phyloP scores from a whole-genome alignment of 1,284 basidiomycete species.

The Cryptococcus hybrid region DNA sequence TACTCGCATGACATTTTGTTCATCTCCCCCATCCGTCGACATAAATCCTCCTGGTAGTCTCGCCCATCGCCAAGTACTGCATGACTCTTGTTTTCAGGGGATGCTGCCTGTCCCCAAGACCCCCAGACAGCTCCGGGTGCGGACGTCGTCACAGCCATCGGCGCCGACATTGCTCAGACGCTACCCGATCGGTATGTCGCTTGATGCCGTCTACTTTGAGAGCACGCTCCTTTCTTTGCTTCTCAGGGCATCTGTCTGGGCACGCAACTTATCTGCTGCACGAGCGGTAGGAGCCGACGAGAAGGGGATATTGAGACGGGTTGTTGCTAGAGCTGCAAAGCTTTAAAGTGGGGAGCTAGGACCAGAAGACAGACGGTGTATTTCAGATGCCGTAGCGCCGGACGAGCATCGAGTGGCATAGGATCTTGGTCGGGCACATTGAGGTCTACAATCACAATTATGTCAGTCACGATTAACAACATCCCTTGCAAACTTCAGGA shows the following conservation, averaged over 20 bases:
- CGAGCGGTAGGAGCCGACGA: slow-evolving; percentile 15
- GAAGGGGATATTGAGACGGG: slow-evolving; percentile 34
- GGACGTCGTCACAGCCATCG: slow-evolving; percentile 8
- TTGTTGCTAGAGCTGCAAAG: slow-evolving; percentile 35
- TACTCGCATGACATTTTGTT: slow-evolving; percentile 39
- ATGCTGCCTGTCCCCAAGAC: slow-evolving; percentile 14
- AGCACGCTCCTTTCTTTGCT: slow-evolving; percentile 26
- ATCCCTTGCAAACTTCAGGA: no score
- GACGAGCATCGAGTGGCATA: slow-evolving; percentile 22
- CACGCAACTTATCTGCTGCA: slow-evolving; percentile 32
- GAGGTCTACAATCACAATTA: slow-evolving; percentile 16
- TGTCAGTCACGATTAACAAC: no score
- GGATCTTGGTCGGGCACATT: slow-evolving; percentile 25
- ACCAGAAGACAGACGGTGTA: slow-evolving; percentile 14
- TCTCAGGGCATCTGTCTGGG: slow-evolving; percentile 26
- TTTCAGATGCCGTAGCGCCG: slow-evolving; percentile 27
- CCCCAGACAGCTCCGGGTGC: background rate
- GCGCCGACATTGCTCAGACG: background rate
- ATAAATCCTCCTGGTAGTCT: slow-evolving; percentile 28
- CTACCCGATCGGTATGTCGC: background rate
- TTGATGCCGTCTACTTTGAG: slow-evolving; percentile 19
- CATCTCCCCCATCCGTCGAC: slow-evolving; percentile 30
- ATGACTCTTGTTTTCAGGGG: slow-evolving; percentile 46
- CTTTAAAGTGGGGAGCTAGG: slow-evolving; percentile 8
- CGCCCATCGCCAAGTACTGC: slow-evolving; percentile 41